Percentiles rank a stretch among this genome's conserved stretches.
Conservation (phyloP, 2,329 filamentous ascomycete genomes). For the Penicillium sp. region DNA sequence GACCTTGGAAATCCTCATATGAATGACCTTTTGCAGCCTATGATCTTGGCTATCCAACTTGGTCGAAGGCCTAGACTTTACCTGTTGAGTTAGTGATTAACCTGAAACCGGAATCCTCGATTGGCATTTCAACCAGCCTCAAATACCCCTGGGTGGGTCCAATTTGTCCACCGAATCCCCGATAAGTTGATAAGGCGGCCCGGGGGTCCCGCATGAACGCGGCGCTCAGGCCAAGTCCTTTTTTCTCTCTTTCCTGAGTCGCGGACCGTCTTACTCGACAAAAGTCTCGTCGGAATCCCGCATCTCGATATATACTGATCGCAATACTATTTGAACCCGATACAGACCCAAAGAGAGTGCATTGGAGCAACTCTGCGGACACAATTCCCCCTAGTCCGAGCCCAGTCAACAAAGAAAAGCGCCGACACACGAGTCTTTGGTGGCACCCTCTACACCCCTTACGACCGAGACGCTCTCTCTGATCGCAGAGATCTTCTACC, state of each 20-base stretch:
- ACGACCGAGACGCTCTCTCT: neutral
- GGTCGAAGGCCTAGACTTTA: neutral
- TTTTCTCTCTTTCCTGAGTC: slow-evolving; percentile 16
- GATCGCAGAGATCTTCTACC: neutral
- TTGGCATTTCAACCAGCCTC: slow-evolving; percentile 7
- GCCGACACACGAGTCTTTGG: neutral
- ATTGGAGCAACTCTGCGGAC: slow-evolving; percentile 1
- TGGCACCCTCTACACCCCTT: neutral
- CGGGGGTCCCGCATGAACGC: slow-evolving; percentile 28
- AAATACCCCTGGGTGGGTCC: slow-evolving; percentile 19
- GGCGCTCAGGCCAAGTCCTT: slow-evolving; percentile 25
- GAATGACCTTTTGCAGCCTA: too few relatives aligned
- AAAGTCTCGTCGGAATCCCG: too few relatives aligned
- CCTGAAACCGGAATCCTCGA: slow-evolving; percentile 9
- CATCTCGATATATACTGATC: neutral
- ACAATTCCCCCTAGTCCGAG: neutral
- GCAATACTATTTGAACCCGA: neutral
- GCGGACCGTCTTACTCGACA: neutral
- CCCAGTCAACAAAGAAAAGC: slow-evolving; percentile 1
- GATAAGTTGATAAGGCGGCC: slow-evolving; percentile 21
- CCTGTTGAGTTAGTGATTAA: slow-evolving; percentile 6
- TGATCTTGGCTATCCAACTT: neutral
- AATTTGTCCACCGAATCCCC: slow-evolving; percentile 9
- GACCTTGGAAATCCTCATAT: too few relatives aligned
- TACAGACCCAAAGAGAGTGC: neutral